These are phyloP conservation scores for Fusarium lateritium DNA, from an alignment of 2,329 filamentous ascomycete species.

Conservation along the genomic window DNA sequence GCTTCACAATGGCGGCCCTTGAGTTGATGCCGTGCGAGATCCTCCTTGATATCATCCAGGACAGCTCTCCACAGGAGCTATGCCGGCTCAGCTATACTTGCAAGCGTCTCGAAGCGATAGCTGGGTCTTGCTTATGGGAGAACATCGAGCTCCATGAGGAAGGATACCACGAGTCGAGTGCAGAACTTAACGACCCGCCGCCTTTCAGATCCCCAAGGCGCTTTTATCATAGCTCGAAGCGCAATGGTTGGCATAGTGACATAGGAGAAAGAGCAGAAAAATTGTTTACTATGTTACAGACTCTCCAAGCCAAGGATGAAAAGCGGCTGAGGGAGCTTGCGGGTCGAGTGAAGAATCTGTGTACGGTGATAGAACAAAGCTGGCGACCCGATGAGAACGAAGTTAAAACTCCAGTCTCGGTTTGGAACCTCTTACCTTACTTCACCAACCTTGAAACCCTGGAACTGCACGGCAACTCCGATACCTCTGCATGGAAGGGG, in stretches of 20 bases:
- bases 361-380: slow-evolving; percentile 12
- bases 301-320: background rate
- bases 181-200: slow-evolving; percentile 16
- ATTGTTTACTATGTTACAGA: slow-evolving; percentile 7
- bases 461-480: slow-evolving; percentile 19
- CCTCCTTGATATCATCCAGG: slow-evolving; percentile 3
- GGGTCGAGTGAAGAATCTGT: slow-evolving; percentile 20
- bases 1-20: background rate
- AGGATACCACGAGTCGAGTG: slow-evolving; percentile 31
- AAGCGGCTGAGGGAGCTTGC: slow-evolving; percentile 1
- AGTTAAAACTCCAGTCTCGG: fast-evolving
- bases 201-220: background rate
- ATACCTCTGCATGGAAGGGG: fast-evolving
- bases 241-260: background rate
- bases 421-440: slow-evolving; percentile 30
- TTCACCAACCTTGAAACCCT: slow-evolving; percentile 30
- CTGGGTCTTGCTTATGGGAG: slow-evolving; percentile 11
- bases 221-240: background rate
- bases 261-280: background rate
- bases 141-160: slow-evolving; percentile 33
- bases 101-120: slow-evolving; percentile 7
- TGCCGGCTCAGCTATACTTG: slow-evolving; percentile 15
- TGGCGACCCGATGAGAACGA: background rate
- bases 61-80: slow-evolving; percentile 7
- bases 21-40: slow-evolving; percentile 1